Evolutionary conservation across 2,329 filamentous ascomycete genomes (phyloP).

Genomic region (Plectosphaerella cucumerina): DNA sequence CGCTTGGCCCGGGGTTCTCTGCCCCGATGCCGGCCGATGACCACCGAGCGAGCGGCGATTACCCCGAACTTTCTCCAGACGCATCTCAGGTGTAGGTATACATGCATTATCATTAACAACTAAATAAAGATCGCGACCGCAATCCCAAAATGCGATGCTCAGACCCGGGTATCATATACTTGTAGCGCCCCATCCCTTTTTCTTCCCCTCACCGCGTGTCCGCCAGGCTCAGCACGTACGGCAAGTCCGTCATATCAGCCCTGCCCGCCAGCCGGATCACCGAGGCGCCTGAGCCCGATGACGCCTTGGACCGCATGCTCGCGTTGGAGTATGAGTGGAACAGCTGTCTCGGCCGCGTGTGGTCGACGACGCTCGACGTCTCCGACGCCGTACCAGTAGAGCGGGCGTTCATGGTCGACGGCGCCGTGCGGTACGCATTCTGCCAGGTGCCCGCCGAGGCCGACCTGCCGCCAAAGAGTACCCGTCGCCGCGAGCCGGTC

Average conservation of each 20-base stretch:
- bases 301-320: conserved; percentile 33
- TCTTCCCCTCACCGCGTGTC: conserved; percentile 8
- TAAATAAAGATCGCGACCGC: too few species aligned
- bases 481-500: conserved; percentile 20
- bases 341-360: conserved; percentile 37
- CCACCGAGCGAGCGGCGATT: too few species aligned
- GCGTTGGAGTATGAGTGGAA: conserved; percentile 34
- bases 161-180: neutral
- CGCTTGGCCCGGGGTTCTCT: too few species aligned
- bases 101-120: too few species aligned
- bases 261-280: conserved; percentile 44
- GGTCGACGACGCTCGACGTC: conserved; percentile 31
- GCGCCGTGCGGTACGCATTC: conserved; percentile 43
- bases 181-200: neutral
- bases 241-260: conserved; percentile 25
- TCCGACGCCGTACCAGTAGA: conserved; percentile 30
- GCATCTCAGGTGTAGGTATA: too few species aligned
- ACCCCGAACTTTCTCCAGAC: too few species aligned
- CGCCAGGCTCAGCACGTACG: conserved; percentile 24
- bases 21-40: too few species aligned
- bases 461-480: conserved; percentile 26
- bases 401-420: conserved; percentile 47
- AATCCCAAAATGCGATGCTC: too few species aligned
- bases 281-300: conserved; percentile 31
- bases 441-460: conserved; percentile 40